phyloP scores from a whole-genome alignment of 371 early-diverging fungal species.

The Blakeslea trispora region DNA sequence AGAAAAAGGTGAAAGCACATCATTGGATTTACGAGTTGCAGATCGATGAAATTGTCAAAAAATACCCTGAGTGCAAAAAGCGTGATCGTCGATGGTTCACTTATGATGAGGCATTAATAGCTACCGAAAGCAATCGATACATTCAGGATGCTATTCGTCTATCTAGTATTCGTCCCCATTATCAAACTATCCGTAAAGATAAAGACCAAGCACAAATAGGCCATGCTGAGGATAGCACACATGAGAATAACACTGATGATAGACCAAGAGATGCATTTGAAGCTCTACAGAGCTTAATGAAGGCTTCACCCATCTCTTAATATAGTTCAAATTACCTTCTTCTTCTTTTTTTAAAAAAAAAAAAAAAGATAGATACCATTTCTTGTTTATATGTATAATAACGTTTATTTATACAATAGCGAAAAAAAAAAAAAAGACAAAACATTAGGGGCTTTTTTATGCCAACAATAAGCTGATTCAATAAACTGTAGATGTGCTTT shows the following conservation, averaged over 20 bases:
- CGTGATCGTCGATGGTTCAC: slow-evolving; percentile 66
- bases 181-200: background rate
- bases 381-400: too few species aligned
- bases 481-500: too few species aligned
- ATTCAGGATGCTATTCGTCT: slow-evolving; percentile 58
- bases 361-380: too few species aligned
- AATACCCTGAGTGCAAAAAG: slow-evolving; percentile 64
- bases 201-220: background rate
- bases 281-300: slow-evolving; percentile 16
- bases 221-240: background rate
- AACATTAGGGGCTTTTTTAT: too few species aligned
- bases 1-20: slow-evolving; percentile 55
- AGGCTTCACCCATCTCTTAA: slow-evolving; percentile 2
- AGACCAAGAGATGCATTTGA: slow-evolving; percentile 19
- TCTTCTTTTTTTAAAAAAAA: too few species aligned
- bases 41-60: slow-evolving; percentile 54
- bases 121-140: slow-evolving; percentile 48
- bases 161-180: slow-evolving; percentile 34
- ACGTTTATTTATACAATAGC: too few species aligned
- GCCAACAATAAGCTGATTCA: too few species aligned
- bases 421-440: too few species aligned
- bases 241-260: background rate
- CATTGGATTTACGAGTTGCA: slow-evolving; percentile 66
- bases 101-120: slow-evolving; percentile 58
- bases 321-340: too few species aligned